Evolutionary conservation across 495 filamentous ascomycete species (phyloP).

Genomic region (Paragyromitra xinjiangensis): DNA sequence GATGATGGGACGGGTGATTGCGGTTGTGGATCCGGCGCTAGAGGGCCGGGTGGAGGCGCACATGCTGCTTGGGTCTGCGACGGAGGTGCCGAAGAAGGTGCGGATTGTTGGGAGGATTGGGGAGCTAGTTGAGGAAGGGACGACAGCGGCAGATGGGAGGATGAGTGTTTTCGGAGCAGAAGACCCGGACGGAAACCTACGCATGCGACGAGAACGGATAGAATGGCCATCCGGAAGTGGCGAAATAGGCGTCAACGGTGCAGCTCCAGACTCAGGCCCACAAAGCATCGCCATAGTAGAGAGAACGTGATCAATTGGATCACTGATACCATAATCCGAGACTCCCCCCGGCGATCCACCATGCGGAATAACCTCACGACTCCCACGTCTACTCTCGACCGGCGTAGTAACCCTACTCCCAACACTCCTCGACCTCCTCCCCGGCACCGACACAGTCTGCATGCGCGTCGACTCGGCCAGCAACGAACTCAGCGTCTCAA

Average conservation of each 20-base stretch:
- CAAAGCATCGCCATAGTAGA: constrained; percentile 21
- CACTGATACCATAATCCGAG: constrained; percentile 50
- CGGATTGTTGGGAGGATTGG: constrained; percentile 55
- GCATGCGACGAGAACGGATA: constrained; percentile 57
- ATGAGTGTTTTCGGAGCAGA: constrained; percentile 59
- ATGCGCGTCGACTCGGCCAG: constrained; percentile 60
- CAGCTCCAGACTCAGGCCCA: constrained; percentile 19
- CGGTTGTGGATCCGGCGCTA: constrained; percentile 5
- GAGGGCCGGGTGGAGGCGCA: constrained; percentile 28
- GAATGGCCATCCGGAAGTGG: constrained; percentile 35
- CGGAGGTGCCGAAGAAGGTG: constrained; percentile 31
- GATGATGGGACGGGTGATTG: not conserved
- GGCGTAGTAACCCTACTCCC: constrained; percentile 14
- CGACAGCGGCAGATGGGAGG: constrained; percentile 48
- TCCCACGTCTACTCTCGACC: constrained; percentile 3
- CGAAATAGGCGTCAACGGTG: constrained; percentile 39
- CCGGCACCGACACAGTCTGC: constrained; percentile 15
- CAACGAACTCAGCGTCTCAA: constrained; percentile 60
- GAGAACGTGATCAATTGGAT: constrained; percentile 52
- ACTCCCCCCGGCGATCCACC: constrained; percentile 36
- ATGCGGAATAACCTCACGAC: constrained; percentile 2
- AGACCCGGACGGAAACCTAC: constrained; percentile 60
- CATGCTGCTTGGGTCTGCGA: constrained; percentile 38
- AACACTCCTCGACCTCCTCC: constrained; percentile 13
- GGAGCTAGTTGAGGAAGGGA: constrained; percentile 23